A percentile compares a stretch with the other conserved stretches of the same genome.
Evolutionary conservation across 2,329 filamentous ascomycete genomes (phyloP).

Genomic region (Pseudocercospora musae): DNA sequence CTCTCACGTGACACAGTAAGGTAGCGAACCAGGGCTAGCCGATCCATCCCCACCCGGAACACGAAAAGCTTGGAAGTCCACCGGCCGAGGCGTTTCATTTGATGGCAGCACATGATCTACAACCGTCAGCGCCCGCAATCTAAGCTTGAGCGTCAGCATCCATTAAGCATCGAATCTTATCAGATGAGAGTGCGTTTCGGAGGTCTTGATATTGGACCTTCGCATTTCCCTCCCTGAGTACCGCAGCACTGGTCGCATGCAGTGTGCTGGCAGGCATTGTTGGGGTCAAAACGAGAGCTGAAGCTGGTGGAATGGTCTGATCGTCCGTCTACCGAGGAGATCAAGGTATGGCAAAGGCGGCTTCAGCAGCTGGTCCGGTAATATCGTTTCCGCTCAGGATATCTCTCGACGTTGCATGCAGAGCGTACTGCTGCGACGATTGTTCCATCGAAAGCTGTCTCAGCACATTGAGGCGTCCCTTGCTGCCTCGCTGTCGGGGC

Average conservation of each 20-base stretch:
- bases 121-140: too few relatives aligned
- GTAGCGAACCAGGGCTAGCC: neutral
- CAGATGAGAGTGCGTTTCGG: slow-evolving; percentile 10
- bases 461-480: neutral
- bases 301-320: neutral
- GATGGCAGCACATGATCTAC: too few relatives aligned
- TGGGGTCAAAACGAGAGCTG: neutral
- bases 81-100: slow-evolving; percentile 4
- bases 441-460: slow-evolving; percentile 4
- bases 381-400: neutral
- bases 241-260: neutral
- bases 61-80: neutral
- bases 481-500: neutral
- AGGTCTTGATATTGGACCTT: slow-evolving; percentile 1
- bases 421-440: slow-evolving; percentile 3
- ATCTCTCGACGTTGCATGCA: neutral
- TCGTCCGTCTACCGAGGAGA: neutral
- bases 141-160: slow-evolving; percentile 5
- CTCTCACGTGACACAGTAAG: neutral
- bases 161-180: slow-evolving; percentile 12
- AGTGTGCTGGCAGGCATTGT: neutral
- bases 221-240: neutral
- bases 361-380: neutral
- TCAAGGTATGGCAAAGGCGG: neutral
- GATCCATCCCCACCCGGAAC: neutral